Percentiles rank a stretch among this genome's conserved stretches.
Conservation (phyloP, 331 rosid species). For the Cydonia oblonga region DNA sequence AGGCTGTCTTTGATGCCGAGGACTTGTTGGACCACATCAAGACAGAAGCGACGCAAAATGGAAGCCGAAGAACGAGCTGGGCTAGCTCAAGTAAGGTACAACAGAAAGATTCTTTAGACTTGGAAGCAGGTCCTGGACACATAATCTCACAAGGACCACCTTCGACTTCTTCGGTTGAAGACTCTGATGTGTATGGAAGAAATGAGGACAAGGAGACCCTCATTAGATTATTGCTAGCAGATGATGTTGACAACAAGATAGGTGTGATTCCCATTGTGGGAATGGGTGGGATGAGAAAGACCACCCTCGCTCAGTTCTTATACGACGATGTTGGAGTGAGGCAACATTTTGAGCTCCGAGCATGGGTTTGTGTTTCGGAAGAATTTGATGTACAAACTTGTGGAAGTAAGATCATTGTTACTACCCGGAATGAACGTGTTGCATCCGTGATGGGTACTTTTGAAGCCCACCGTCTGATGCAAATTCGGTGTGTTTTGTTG, state of each 20-base stretch:
- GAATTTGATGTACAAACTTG: not conserved
- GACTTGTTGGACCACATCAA: no score
- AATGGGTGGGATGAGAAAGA: not conserved
- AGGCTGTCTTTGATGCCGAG: no score
- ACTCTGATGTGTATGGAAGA: no score
- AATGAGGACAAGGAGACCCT: no score
- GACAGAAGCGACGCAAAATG: no score
- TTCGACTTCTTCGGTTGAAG: no score
- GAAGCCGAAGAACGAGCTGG: no score
- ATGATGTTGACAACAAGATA: not conserved
- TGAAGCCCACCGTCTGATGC: not conserved
- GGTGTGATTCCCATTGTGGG: not conserved
- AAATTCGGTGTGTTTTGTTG: not conserved
- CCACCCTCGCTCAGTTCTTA: not conserved
- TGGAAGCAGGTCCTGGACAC: no score
- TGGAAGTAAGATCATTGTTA: not conserved
- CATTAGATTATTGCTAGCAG: no score
- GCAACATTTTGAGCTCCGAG: not conserved
- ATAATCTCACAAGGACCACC: no score
- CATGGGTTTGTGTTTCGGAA: not conserved
- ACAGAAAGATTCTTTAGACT: no score
- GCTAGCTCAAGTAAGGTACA: no score
- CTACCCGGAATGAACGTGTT: not conserved
- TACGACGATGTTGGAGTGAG: not conserved
- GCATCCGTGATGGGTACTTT: not conserved